Conservation (phyloP, 1,284 basidiomycete genomes). For the Bondarzewia mesenterica region DNA sequence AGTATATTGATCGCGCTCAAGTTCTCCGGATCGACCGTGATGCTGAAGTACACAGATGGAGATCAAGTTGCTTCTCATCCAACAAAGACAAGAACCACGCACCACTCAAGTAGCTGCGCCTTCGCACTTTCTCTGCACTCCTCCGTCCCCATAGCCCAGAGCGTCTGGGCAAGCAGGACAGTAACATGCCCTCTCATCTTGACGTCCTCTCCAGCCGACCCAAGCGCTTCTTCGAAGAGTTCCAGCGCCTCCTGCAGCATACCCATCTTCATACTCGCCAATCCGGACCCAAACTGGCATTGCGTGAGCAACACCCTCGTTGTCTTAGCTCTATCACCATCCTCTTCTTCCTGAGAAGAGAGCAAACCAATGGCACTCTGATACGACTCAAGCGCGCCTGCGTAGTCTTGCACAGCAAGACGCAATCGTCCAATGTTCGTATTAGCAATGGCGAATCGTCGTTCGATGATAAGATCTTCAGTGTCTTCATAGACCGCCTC, state of each 20-base stretch:
- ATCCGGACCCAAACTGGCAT: slow-evolving; percentile 61
- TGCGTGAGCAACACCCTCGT: slow-evolving; percentile 48
- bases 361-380: slow-evolving; percentile 73
- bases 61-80: neutral
- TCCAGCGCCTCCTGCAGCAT: slow-evolving; percentile 58
- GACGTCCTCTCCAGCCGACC: slow-evolving; percentile 39
- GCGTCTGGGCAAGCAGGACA: slow-evolving; percentile 69
- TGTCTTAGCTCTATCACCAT: slow-evolving; percentile 28
- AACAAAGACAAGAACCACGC: slow-evolving; percentile 17
- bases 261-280: slow-evolving; percentile 62
- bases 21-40: slow-evolving; percentile 62
- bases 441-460: slow-evolving; percentile 77
- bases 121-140: slow-evolving; percentile 76
- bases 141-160: slow-evolving; percentile 75
- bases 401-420: slow-evolving; percentile 52
- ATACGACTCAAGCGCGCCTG: slow-evolving; percentile 61
- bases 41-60: slow-evolving; percentile 33
- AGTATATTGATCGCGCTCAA: slow-evolving; percentile 76
- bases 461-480: slow-evolving; percentile 74
- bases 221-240: slow-evolving; percentile 60
- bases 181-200: slow-evolving; percentile 60
- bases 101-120: slow-evolving; percentile 81
- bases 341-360: slow-evolving; percentile 14
- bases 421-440: slow-evolving; percentile 76
- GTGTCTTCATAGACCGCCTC: slow-evolving; percentile 85